phyloP scores from a whole-genome alignment of 352 stramenopile genomes.

The Plasmopara halstedii region DNA sequence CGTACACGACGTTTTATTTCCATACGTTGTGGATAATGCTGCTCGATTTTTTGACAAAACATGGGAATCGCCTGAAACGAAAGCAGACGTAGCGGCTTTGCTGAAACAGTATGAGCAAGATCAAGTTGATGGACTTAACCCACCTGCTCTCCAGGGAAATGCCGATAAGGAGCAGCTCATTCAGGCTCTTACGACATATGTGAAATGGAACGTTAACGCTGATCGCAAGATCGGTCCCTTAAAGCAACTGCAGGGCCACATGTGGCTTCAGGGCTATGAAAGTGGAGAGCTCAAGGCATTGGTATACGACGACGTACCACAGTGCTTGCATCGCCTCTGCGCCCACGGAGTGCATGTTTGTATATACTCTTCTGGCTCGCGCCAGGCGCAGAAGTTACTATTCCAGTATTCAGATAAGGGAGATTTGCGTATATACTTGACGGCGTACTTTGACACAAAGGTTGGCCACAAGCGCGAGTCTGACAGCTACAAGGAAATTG shows the following conservation, averaged over 20 bases:
- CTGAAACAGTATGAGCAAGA: conserved; percentile 40
- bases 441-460: conserved; percentile 82
- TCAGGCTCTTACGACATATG: conserved; percentile 35
- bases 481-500: conserved; percentile 74
- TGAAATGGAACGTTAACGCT: conserved; percentile 62
- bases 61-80: conserved; percentile 45
- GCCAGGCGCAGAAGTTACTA: conserved; percentile 77
- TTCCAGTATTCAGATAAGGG: conserved; percentile 83
- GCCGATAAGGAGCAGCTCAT: conserved; percentile 24
- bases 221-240: conserved; percentile 84
- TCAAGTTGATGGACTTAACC: conserved; percentile 19
- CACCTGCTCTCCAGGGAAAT: conserved; percentile 16
- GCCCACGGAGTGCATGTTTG: conserved; percentile 65
- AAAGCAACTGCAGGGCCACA: conserved; percentile 88
- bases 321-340: conserved; percentile 76
- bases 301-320: conserved; percentile 89
- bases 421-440: conserved; percentile 65
- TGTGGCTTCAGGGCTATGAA: conserved; percentile 85
- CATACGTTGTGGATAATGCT: conserved; percentile 74
- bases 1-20: conserved; percentile 93
- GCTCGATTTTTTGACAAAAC: conserved; percentile 45
- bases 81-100: conserved; percentile 40
- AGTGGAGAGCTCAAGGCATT: conserved; percentile 81
- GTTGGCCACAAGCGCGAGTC: conserved; percentile 74
- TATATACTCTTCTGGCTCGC: conserved; percentile 93